phyloP scores from a whole-genome alignment of 371 early-diverging fungal genomes.

The Capillidium rhysosporum region DNA sequence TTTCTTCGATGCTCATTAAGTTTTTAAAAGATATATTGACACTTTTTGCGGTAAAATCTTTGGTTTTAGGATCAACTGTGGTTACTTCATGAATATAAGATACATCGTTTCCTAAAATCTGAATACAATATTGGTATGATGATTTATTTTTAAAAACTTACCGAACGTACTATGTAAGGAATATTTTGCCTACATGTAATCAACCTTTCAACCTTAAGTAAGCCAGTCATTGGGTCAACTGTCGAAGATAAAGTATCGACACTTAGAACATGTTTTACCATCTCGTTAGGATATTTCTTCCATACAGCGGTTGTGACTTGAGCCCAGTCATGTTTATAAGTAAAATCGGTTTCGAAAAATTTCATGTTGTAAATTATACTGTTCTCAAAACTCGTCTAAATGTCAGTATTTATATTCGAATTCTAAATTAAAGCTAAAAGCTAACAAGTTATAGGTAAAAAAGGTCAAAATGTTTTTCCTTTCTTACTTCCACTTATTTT shows the following conservation, averaged over 20 bases:
- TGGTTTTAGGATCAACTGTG: constrained; percentile 53
- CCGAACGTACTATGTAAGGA: constrained; percentile 44
- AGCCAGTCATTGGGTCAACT: constrained; percentile 62
- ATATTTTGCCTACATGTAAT: constrained; percentile 72
- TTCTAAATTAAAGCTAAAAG: too few species aligned
- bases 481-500: too few species aligned
- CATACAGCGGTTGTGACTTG: constrained; percentile 80
- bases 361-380: background rate
- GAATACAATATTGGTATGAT: background rate
- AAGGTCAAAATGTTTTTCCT: too few species aligned
- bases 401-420: too few species aligned
- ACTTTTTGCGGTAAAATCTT: constrained; percentile 45
- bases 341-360: constrained; percentile 3
- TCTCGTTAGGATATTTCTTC: constrained; percentile 92
- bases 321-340: constrained; percentile 54
- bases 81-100: constrained; percentile 76
- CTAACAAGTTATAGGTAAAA: too few species aligned
- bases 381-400: too few species aligned
- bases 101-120: constrained; percentile 24
- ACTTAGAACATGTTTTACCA: constrained; percentile 71
- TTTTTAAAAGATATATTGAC: constrained; percentile 52
- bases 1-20: constrained; percentile 66
- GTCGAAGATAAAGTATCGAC: constrained; percentile 70
- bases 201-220: constrained; percentile 74
- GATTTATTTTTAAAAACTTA: constrained; percentile 7